These are phyloP conservation scores for Pittosporum tobira DNA, from an alignment of 129 eudicot species.

Conservation along the genomic window DNA sequence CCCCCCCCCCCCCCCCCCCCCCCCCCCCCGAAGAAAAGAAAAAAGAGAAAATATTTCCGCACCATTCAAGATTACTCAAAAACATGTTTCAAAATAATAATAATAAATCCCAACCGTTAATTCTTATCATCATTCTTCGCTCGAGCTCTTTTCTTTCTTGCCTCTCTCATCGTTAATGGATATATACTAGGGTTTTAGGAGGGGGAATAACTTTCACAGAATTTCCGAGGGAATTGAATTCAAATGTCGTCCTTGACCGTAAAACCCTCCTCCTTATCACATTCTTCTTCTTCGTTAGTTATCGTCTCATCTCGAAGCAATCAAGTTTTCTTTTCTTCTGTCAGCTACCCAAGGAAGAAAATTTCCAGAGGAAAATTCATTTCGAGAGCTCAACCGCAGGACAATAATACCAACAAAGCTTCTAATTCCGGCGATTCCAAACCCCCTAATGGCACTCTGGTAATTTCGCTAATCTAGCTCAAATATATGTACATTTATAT, in stretches of 20 bases:
- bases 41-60: too few species aligned
- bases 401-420: conserved; percentile 6
- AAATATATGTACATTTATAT: background rate
- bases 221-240: conserved; percentile 1
- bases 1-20: too few species aligned
- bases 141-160: too few species aligned
- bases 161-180: conserved; percentile 24
- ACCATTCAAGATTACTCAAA: too few species aligned
- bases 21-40: too few species aligned
- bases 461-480: conserved; percentile 6
- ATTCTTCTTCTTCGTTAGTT: conserved; percentile 29
- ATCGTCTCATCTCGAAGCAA: conserved; percentile 23
- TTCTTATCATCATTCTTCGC: too few species aligned
- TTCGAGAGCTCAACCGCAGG: conserved; percentile 45
- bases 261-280: conserved; percentile 24
- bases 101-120: too few species aligned
- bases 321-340: conserved; percentile 21
- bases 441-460: conserved; percentile 66
- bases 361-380: conserved; percentile 27
- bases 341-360: conserved; percentile 33
- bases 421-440: conserved; percentile 40
- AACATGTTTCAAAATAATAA: too few species aligned
- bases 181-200: conserved; percentile 33
- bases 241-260: conserved; percentile 50
- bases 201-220: background rate